Evolutionary conservation across 1,284 basidiomycete species (phyloP), one percentile per base, ranked within the genome.

Genomic region (Malassezia caprae): DNA sequence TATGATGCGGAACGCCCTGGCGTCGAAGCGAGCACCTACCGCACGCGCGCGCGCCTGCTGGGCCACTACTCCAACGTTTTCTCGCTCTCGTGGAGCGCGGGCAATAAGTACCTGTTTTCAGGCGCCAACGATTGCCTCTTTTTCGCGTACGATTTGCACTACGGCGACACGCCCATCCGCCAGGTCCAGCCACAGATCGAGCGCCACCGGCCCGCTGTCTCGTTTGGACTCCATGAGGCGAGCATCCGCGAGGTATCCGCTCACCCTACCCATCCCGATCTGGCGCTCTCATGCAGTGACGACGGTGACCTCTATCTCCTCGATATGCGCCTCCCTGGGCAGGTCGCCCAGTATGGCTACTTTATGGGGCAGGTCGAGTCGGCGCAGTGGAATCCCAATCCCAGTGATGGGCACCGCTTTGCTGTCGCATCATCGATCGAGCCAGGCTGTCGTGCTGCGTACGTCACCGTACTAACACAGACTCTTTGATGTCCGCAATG

Each of bases 61-160:
- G 55, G 55, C 19, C 55, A 57, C 27, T 48, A 27, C 2, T 57
- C 55, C 44, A 57, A 57, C 21, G 43, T 57, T 2, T 57, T 57
- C 21, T 51, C 49, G 8, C 46, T 57, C 1, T 47, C 55, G 5
- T 57, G 55, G 55, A 52, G 55, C 30, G 37, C 13, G 11, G 41
- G 31, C 4, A 52, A 57, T 27, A 51, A 26, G 26, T 26, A 37
- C 23, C 40, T 57, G 1, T 48, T 48, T 23, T 57, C 55, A 8
- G 55, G 55, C 17, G 55, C 43, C 1, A 52, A 52, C 15, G 55
- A 57, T 35, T 32, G 41, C 4, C 49, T 48, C 21, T 50, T 57
- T 21, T 50, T 52, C 21, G 46, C 43, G 13, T 57, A 52, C 41
- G 55, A 57, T 24, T 23, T 57, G 39, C 47, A 57, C 19, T 50